These are phyloP conservation scores for Nematocida ausubeli DNA, from an alignment of 371 early-diverging fungal species.

Conservation along the genomic window DNA sequence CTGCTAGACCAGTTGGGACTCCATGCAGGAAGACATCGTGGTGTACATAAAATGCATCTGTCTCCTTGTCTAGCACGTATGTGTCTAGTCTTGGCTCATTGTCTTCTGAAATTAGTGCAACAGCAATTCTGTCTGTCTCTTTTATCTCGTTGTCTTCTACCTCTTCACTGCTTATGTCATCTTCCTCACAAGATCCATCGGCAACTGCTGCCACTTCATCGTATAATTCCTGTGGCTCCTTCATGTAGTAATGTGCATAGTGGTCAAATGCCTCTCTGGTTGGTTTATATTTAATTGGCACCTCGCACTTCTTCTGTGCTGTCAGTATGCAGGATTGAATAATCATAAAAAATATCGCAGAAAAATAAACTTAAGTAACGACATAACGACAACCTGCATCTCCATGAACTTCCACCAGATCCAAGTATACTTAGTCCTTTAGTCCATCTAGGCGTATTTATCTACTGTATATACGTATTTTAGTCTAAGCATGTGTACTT, in stretches of 20 bases:
- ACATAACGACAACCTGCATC: too few relatives aligned
- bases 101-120: constrained; percentile 10
- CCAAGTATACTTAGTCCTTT: too few relatives aligned
- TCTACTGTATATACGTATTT: too few relatives aligned
- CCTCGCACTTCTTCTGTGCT: constrained; percentile 13
- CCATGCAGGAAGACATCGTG: constrained; percentile 51
- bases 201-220: not conserved
- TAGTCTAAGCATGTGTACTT: too few relatives aligned
- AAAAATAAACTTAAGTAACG: not conserved
- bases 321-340: constrained; percentile 34
- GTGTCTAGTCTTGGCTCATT: constrained; percentile 20
- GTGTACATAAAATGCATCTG: constrained; percentile 51
- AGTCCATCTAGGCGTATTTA: too few relatives aligned
- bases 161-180: constrained; percentile 50
- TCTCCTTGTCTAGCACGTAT: constrained; percentile 29
- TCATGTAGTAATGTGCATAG: constrained; percentile 37
- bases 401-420: too few relatives aligned
- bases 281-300: constrained; percentile 32
- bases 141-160: constrained; percentile 50
- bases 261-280: constrained; percentile 20
- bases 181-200: constrained; percentile 12
- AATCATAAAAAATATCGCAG: constrained; percentile 31
- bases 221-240: constrained; percentile 33
- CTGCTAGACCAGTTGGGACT: constrained; percentile 26
- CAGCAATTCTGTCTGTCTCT: constrained; percentile 21